Evolutionary conservation across 805 yeast species (phyloP).

Genomic region (Saturnispora quitensis): DNA sequence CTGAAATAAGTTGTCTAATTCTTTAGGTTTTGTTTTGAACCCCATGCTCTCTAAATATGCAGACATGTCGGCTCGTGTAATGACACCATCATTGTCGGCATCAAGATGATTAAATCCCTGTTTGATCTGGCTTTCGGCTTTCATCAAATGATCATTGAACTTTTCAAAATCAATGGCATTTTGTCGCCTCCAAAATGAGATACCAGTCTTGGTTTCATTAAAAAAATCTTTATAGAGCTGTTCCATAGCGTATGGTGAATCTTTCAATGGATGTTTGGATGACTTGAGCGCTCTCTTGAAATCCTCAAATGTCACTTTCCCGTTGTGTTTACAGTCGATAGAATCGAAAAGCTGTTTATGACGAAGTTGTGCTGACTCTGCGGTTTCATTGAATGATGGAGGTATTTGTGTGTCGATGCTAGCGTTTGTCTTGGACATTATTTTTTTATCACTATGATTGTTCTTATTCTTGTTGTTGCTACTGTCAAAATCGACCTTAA

Average conservation of each 20-base stretch:
- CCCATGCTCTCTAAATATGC: constrained; percentile 52
- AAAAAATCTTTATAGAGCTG: constrained; percentile 46
- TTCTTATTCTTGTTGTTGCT: not conserved
- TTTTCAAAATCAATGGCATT: constrained; percentile 53
- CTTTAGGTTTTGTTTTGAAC: constrained; percentile 40
- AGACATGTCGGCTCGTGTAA: constrained; percentile 57
- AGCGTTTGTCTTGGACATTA: not conserved
- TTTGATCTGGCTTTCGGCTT: constrained; percentile 64
- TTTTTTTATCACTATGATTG: not conserved
- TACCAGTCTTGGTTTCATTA: constrained; percentile 8
- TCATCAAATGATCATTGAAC: constrained; percentile 52
- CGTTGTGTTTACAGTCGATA: constrained; percentile 38
- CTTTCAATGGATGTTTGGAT: constrained; percentile 55
- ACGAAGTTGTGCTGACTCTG: constrained; percentile 23
- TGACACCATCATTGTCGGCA: constrained; percentile 61
- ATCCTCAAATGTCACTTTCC: constrained; percentile 40
- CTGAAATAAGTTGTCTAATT: constrained; percentile 47
- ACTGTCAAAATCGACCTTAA: not conserved
- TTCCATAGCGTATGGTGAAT: constrained; percentile 48
- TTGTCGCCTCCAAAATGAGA: constrained; percentile 9
- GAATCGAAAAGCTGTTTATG: constrained; percentile 33
- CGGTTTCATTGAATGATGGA: constrained; percentile 13
- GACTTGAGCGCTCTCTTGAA: constrained; percentile 37
- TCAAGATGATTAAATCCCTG: constrained; percentile 64
- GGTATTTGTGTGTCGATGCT: not conserved